Conservation (phyloP, 2,329 filamentous ascomycete genomes). For the Fusarium palustre region DNA sequence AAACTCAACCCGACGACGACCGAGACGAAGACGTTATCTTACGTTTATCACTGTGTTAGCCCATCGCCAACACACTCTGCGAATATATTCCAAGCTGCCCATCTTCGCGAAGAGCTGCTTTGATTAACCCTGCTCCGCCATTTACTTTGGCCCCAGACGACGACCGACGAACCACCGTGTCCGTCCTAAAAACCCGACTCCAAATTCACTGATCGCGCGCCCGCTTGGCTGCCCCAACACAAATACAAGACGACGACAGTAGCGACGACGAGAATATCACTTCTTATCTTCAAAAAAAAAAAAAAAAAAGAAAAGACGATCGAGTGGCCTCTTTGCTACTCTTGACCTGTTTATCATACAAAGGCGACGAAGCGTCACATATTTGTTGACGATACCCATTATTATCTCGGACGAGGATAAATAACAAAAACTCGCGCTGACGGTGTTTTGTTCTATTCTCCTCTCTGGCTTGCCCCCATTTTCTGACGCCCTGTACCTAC, state of each 20-base stretch:
- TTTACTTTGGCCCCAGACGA: constrained; percentile 37
- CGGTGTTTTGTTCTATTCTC: constrained; percentile 37
- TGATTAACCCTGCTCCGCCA: constrained; percentile 27
- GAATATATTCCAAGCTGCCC: constrained; percentile 36
- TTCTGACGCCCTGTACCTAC: constrained; percentile 46
- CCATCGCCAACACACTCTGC: constrained; percentile 42
- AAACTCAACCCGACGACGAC: constrained; percentile 47
- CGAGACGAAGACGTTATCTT: constrained; percentile 38
- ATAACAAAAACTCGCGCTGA: constrained; percentile 44
- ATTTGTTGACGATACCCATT: constrained; percentile 33
- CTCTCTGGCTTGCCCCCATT: constrained; percentile 33
- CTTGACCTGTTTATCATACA: constrained; percentile 17
- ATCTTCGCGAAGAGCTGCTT: constrained; percentile 34
- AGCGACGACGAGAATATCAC: constrained; percentile 25
- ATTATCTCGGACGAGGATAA: constrained; percentile 33
- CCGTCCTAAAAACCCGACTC: constrained; percentile 37
- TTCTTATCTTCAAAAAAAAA: constrained; percentile 22
- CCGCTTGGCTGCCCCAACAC: constrained; percentile 45
- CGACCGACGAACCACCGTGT: constrained; percentile 44
- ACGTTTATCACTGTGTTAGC: constrained; percentile 40
- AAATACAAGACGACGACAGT: constrained; percentile 24
- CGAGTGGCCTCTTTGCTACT: constrained; percentile 14
- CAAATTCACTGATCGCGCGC: constrained; percentile 45
- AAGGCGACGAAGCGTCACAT: constrained; percentile 44
- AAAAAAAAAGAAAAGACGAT: constrained; percentile 7